phyloP scores from a whole-genome alignment of 441 rosid genomes.

The Mallotus repandus region DNA sequence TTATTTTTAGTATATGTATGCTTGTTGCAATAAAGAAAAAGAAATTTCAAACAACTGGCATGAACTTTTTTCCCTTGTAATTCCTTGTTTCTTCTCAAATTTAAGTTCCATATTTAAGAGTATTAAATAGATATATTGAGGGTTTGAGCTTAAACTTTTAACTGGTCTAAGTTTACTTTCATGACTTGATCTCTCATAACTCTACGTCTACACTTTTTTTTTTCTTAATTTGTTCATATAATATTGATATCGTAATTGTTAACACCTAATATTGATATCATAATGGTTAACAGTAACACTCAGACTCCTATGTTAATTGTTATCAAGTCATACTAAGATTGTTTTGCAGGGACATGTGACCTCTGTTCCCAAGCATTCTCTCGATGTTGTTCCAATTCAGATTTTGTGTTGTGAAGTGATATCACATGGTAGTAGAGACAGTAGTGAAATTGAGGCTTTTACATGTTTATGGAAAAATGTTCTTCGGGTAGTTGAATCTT shows the following conservation, averaged over 20 bases:
- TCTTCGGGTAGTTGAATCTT: conserved; percentile 52
- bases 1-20: too few relatives aligned
- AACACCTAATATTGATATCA: too few relatives aligned
- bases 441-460: conserved; percentile 33
- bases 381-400: conserved; percentile 62
- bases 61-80: too few relatives aligned
- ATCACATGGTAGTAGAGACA: conserved; percentile 32
- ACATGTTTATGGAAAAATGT: conserved; percentile 55
- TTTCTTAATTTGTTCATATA: background rate
- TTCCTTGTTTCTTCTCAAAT: too few relatives aligned
- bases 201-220: background rate
- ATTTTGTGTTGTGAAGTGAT: conserved; percentile 41
- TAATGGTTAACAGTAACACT: background rate
- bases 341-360: conserved; percentile 62
- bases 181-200: background rate
- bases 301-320: background rate
- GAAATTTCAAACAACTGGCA: too few relatives aligned
- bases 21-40: too few relatives aligned
- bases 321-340: background rate
- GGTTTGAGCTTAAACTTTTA: background rate
- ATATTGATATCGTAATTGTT: too few relatives aligned
- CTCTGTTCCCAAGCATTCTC: conserved; percentile 51
- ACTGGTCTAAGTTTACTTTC: background rate
- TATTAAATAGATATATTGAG: background rate
- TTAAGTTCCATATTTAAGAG: too few relatives aligned